Base-by-base conservation (phyloP, 768 basidiomycete species). In the Tremella yokohamensis region DNA sequence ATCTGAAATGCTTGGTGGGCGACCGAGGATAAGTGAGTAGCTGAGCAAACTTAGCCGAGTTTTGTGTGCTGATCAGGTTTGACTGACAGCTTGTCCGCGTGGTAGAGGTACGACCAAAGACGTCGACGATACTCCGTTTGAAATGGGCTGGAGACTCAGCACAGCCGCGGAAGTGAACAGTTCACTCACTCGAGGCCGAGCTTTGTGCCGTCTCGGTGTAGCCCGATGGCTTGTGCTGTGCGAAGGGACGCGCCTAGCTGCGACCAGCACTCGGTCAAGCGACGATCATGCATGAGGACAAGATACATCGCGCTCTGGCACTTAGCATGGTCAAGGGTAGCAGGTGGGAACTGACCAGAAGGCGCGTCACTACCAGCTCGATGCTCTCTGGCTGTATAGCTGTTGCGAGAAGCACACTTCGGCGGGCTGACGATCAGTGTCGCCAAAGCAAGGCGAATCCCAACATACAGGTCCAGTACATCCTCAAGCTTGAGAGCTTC, bases 241-340 rank as follows among this genome's bases (percentile, higher is more conserved):
- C 91, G 79, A 13, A 97, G 86, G 49, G 90, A 90, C 6, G 92
- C 91, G 37, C 92, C 92, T 16, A 97, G 80, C 69, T 94, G 90
- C 73, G 89, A 90, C 90, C 92, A 97, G 69, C 91, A 92, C 78
- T 96, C 92, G 8, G 91, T 92, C 58, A 94, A 87, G 48, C 77
- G 69, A 24, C 77, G 58, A 60, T 78, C 77, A 49, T 78, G 77
- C 8, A 78, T 73, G 52, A 77, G 52, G 12, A 83, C 80, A 49
- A 84, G 72, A 66, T 84, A 83, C 62, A 88, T 80, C 54, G 90
- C 89, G 51, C 83, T 84, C 84, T 85, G 64, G n/a, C n/a, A n/a
- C n/a, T n/a, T n/a, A n/a, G n/a, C n/a, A n/a, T n/a, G n/a, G n/a
- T 34, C 1, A 9, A 1, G 8, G 40, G 40, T 25, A 54, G 57